Evolutionary conservation across 2,329 filamentous ascomycete species (phyloP), one percentile per base, ranked within the genome.

Genomic region (Madurella mycetomatis): DNA sequence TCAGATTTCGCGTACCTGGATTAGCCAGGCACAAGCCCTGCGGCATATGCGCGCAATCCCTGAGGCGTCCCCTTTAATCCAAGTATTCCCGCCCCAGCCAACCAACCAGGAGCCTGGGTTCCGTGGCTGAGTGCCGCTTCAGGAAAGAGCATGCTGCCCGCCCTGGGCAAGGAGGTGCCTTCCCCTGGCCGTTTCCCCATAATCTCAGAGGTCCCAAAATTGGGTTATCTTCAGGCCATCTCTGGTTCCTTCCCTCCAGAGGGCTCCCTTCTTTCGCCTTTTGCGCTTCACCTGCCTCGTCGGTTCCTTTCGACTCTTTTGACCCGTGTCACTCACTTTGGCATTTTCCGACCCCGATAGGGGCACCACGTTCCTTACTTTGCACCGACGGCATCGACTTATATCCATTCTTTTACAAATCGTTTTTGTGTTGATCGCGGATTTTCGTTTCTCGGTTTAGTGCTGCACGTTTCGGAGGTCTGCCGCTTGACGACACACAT

Each of bases 211-310:
- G 11, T 37, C n/a, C 46, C 43, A 17, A 43, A 51, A 54, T 58
- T 56, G 50, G 52, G 56, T 57, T 63, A 63, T 62, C 57, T 63
- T 54, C 53, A 50, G 53, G 53, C 31, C 53, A 47, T 43, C 49
- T 50, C 56, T 49, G 46, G 41, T 51, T 4, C 45, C 44, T 59
- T 44, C 55, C 51, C 51, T 55, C 39, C 42, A 34, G 41, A 47
- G 45, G 42, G 41, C 53, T 25, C 7, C 53, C 56, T 57, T 54
- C 52, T 52, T 45, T 59, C 41, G 17, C 19, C 49, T 53, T 49
- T 54, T 61, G 43, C 49, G 49, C 50, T 42, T 43, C 46, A 46
- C 49, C 47, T 46, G 44, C 45, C 25, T 49, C 52, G 37, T 37
- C 49, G n/a, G 42, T 41, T 18, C 40, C 41, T 46, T 51, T 44